Evolutionary conservation across 495 filamentous ascomycete genomes (phyloP), one percentile per base, ranked within the genome.

Genomic region (Hyaloscypha finlandica): DNA sequence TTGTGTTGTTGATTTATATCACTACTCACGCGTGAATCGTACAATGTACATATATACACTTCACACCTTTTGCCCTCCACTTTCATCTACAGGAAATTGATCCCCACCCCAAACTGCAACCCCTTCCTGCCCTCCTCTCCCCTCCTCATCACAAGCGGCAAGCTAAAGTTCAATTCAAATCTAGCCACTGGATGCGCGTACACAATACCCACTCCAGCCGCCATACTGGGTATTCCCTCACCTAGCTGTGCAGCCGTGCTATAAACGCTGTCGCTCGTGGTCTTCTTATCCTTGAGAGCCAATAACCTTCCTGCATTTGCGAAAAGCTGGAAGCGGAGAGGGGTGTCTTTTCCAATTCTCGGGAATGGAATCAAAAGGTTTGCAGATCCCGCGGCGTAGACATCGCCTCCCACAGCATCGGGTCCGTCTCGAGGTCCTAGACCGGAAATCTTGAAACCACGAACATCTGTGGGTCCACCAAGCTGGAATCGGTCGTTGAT

Each of bases 401-500:
- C 79, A 76, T 99, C 95, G 5, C 95, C 95, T 16, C 95, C 95
- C 5, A 97, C 87, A 4, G 93, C 86, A 77, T 98, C 95, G 14
- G 75, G 67, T 3, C 92, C 90, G 73, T 98, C 95, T 68, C 86
- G 90, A 5, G 94, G 92, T 14, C 95, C 95, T 16, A 98, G 82
- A 4, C 96, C 96, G 25, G 86, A 89, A 45, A 97, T 84, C 33
- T 91, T 89, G 84, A 98, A 99, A 6, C 94, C 95, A 59, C 95
- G 90, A 33, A 99, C 92, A 74, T 97, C 93, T 25, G 93, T 96
- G 0, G 95, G 94, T 0, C 96, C 95, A 55, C 95, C 95, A 48
- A 99, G 92, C 60, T 90, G 86, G 82, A 99, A 98, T 35, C 95
- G 93, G 77, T 99, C 95, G 77, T 94, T 97, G 69, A 97, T 84